These are phyloP conservation scores for Pyrus communis DNA, from an alignment of 306 rosid species.

Conservation along the genomic window DNA sequence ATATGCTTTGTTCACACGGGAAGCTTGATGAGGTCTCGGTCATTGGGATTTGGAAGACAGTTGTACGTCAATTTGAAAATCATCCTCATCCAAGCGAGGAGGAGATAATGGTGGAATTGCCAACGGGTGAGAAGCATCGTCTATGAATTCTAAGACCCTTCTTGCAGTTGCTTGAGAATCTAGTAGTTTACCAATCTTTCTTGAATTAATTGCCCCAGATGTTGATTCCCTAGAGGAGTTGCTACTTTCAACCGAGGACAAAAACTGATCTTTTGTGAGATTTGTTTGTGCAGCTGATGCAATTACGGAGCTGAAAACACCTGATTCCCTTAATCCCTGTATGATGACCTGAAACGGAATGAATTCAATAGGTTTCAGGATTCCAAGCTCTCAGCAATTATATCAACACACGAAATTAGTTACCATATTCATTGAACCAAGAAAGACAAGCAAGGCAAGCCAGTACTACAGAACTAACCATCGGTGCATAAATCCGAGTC, in stretches of 20 bases:
- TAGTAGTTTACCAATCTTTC: conserved; percentile 49
- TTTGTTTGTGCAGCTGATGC: conserved; percentile 52
- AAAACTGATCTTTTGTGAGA: conserved; percentile 52
- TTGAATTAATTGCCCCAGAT: conserved; percentile 38
- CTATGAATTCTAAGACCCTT: conserved; percentile 55
- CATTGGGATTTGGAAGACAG: conserved; percentile 10
- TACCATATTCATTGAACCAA: neutral
- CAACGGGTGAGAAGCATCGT: conserved; percentile 26
- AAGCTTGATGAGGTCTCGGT: conserved; percentile 18
- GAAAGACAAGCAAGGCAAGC: conserved; percentile 6
- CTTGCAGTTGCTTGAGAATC: conserved; percentile 53
- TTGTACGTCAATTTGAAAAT: conserved; percentile 18
- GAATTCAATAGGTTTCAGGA: neutral
- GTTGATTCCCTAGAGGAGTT: conserved; percentile 48
- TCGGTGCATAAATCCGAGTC: conserved; percentile 81
- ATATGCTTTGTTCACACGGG: conserved; percentile 19
- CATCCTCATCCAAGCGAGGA: conserved; percentile 38
- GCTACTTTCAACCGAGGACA: conserved; percentile 61
- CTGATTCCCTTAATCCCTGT: conserved; percentile 76
- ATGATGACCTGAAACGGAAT: conserved; percentile 54
- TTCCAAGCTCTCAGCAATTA: neutral
- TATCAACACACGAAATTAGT: neutral
- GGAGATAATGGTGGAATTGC: conserved; percentile 87
- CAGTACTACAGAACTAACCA: conserved; percentile 36
- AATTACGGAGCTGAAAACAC: conserved; percentile 55